Evolutionary conservation across 805 yeast species (phyloP).

Genomic region (Candida anglica): DNA sequence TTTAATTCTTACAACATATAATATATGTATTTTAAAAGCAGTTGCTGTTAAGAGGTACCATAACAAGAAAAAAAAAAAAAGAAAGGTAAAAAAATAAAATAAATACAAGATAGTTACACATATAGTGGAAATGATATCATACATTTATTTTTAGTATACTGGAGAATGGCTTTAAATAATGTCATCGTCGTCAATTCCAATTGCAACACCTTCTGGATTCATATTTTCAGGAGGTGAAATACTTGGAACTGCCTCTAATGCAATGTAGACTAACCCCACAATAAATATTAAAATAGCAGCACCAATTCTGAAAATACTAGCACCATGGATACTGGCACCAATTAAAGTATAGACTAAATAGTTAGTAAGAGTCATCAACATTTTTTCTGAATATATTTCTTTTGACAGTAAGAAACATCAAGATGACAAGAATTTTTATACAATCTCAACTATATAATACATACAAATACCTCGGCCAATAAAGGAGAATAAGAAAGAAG

Average conservation of each 20-base stretch:
- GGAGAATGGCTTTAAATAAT: constrained; percentile 16
- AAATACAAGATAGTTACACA: no score
- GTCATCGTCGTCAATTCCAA: constrained; percentile 39
- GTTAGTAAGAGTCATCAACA: constrained; percentile 16
- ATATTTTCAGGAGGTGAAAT: constrained; percentile 80
- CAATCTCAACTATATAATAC: no score
- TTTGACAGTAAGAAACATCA: no score
- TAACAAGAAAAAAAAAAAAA: background rate
- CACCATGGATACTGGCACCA: constrained; percentile 40
- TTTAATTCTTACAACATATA: no score
- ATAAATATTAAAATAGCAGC: constrained; percentile 56
- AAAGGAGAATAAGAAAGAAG: constrained; percentile 65
- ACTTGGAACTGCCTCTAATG: constrained; percentile 68
- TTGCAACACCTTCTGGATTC: constrained; percentile 44
- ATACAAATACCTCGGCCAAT: constrained; percentile 69
- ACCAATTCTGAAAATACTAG: constrained; percentile 52
- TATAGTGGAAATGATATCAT: no score
- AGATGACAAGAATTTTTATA: no score
- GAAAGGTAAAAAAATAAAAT: background rate
- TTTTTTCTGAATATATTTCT: background rate
- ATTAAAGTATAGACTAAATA: constrained; percentile 31
- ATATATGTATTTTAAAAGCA: no score
- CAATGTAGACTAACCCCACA: constrained; percentile 56
- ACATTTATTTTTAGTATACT: no score
- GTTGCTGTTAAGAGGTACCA: background rate